Percentiles rank a stretch among this genome's conserved stretches.
These are phyloP conservation scores for Lophium mytilinum DNA, from an alignment of 495 filamentous ascomycete genomes.

Conservation along the genomic window DNA sequence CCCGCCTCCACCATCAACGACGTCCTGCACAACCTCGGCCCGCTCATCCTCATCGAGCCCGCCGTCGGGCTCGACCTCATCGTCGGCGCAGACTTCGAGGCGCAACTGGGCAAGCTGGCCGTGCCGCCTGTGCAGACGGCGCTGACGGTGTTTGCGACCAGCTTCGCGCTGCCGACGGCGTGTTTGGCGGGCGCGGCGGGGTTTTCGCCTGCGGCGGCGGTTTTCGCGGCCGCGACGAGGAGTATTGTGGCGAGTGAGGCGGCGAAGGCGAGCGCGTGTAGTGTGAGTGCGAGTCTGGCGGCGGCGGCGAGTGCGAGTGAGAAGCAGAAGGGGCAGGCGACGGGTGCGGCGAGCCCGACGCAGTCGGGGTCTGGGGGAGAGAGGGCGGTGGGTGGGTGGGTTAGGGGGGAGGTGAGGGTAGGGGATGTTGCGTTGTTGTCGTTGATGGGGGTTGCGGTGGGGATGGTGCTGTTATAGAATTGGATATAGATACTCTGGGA, in stretches of 20 bases:
- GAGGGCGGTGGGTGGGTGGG: neutral
- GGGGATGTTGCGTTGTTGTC: neutral
- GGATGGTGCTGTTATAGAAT: neutral
- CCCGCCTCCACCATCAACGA: neutral
- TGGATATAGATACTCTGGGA: too few species aligned
- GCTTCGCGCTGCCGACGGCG: constrained; percentile 5
- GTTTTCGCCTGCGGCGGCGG: neutral
- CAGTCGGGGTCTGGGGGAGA: neutral
- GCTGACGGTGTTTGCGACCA: constrained; percentile 8
- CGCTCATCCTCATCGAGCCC: constrained; percentile 12
- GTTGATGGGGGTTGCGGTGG: neutral
- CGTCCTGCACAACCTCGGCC: constrained; percentile 4
- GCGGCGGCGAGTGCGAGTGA: neutral
- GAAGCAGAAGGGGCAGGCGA: neutral
- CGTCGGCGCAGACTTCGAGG: constrained; percentile 8
- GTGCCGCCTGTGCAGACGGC: neutral
- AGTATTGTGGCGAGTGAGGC: neutral
- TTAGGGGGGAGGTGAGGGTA: neutral
- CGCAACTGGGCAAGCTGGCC: neutral
- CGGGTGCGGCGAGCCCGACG: neutral
- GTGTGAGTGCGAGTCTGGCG: neutral
- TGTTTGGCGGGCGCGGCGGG: constrained; percentile 3
- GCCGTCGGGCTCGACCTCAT: constrained; percentile 2
- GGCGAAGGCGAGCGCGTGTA: neutral
- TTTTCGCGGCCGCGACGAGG: neutral